Conservation (phyloP, 192 early-diverging fungal genomes). For the Entomortierella chlamydospora region DNA sequence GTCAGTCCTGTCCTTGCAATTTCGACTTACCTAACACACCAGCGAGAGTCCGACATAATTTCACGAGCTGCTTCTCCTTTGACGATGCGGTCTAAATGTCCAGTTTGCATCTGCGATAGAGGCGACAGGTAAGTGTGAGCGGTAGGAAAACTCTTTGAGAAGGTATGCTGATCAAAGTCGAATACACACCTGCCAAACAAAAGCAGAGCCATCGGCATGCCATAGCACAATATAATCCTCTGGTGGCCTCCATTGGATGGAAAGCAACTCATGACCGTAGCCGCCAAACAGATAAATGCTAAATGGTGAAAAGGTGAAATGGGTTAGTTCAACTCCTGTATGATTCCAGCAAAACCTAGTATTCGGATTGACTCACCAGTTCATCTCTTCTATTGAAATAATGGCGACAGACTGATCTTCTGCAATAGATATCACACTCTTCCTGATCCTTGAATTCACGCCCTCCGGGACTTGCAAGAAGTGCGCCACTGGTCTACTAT, state of each 20-base stretch:
- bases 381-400: conserved; percentile 80
- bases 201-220: conserved; percentile 70
- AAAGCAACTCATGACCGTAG: conserved; percentile 61
- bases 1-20: no score
- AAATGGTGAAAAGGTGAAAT: conserved; percentile 4
- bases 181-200: conserved; percentile 82
- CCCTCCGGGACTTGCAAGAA: conserved; percentile 67
- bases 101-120: conserved; percentile 73
- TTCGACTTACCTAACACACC: conserved; percentile 57
- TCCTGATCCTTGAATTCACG: conserved; percentile 54
- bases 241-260: conserved; percentile 73
- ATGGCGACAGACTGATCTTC: conserved; percentile 76
- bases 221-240: conserved; percentile 77
- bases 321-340: neutral
- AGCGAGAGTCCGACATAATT: conserved; percentile 68
- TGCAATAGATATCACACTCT: conserved; percentile 72
- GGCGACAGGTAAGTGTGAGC: no score
- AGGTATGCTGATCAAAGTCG: no score
- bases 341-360: neutral
- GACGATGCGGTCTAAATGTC: conserved; percentile 77
- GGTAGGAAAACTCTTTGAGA: no score
- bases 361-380: conserved; percentile 58
- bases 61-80: conserved; percentile 64
- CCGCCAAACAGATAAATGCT: conserved; percentile 74
- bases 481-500: conserved; percentile 60